Evolutionary conservation across 2,329 filamentous ascomycete species (phyloP), one percentile per base, ranked within the genome.

Genomic region (Didymella arachidicola): DNA sequence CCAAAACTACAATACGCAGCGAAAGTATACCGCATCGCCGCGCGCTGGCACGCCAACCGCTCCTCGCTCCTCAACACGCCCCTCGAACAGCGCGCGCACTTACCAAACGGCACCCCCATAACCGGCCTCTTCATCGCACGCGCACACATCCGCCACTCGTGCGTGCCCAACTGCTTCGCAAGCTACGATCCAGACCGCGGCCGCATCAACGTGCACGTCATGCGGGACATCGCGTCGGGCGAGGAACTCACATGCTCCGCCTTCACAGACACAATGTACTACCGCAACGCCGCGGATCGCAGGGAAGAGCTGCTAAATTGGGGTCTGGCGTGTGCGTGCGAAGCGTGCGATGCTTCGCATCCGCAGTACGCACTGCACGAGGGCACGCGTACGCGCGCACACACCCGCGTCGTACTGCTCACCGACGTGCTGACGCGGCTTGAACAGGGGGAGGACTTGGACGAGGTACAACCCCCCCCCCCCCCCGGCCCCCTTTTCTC

Each of bases 101-200:
- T 58, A 0, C 46, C 49, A 3, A 22, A 16, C 1, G 38, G 51
- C 7, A 58, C 41, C 0, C 62, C 55, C 6, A 47, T 58, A 11
- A 49, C 53, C 0, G 63, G 62, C 0, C 19, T 79, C 7, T 79
- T 78, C 61, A 62, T 72, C 7, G 47, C 69, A 25, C 68, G 72
- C 22, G 69, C 65, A 5, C 64, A 69, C n/a, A 65, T 79, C 36
- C 77, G 78, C 14, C 65, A 68, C 39, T 63, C 60, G 2, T 68
- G 65, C 27, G 53, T 65, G 4, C 65, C 65, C 3, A 68, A 68
- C 52, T 63, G 62, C 59, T 59, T 54, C 30, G 47, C 57, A 1
- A 43, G 52, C 29, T 61, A 47, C 48, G 56, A 68, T 26, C 7
- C 38, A 16, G n/a, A 25, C 2, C 46, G n/a, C 18, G 42, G 47